Evolutionary conservation across 2,329 filamentous ascomycete species (phyloP).

Genomic region (Massarina eburnea): DNA sequence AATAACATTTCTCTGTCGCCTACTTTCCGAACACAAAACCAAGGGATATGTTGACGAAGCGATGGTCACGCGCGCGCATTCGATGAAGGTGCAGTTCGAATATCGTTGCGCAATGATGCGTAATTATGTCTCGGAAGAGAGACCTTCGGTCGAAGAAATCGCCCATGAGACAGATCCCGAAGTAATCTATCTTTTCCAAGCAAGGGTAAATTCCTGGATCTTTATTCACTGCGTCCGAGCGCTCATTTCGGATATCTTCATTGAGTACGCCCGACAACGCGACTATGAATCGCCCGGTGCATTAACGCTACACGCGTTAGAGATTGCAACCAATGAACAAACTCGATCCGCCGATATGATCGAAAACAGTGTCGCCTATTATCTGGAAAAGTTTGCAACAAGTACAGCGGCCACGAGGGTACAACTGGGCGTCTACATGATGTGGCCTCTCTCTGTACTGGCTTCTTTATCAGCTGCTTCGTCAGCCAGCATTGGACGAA

Average conservation of each 20-base stretch:
- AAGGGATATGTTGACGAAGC: conserved; percentile 10
- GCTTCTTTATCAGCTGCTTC: conserved; percentile 2
- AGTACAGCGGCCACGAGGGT: conserved; percentile 6
- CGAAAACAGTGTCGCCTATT: conserved; percentile 9
- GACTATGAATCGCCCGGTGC: neutral
- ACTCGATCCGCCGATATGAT: conserved; percentile 6
- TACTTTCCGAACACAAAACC: conserved; percentile 11
- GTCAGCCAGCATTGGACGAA: conserved; percentile 9
- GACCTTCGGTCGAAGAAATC: neutral
- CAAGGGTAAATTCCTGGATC: conserved; percentile 14
- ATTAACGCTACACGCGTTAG: neutral
- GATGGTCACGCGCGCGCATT: conserved; percentile 9
- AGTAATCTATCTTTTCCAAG: conserved; percentile 11
- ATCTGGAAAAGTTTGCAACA: conserved; percentile 7
- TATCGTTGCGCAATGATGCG: conserved; percentile 4
- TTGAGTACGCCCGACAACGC: conserved; percentile 11
- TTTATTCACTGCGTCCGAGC: conserved; percentile 8
- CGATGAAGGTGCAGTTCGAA: conserved; percentile 4
- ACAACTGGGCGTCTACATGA: conserved; percentile 11
- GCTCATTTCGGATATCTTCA: conserved; percentile 11
- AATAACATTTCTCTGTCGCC: conserved; percentile 9
- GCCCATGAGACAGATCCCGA: neutral
- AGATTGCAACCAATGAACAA: conserved; percentile 6
- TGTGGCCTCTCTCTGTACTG: conserved; percentile 18
- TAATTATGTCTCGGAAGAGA: conserved; percentile 1